These are phyloP conservation scores for Aphanomyces stellatus DNA, from an alignment of 352 stramenopile genomes.

Conservation along the genomic window DNA sequence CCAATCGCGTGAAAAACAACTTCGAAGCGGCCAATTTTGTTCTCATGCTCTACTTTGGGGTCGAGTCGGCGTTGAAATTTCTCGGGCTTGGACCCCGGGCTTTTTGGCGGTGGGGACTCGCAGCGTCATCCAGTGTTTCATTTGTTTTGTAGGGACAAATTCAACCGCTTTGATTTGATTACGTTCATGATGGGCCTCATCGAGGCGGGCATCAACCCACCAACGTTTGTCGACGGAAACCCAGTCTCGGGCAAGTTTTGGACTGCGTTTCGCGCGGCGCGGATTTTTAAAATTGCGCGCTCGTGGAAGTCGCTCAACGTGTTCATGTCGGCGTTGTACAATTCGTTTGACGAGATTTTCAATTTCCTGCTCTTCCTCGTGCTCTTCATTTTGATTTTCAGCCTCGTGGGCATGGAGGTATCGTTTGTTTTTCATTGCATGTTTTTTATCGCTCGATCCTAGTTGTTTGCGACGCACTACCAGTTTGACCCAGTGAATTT, in stretches of 20 bases:
- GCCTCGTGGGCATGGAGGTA: conserved; percentile 37
- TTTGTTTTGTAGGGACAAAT: conserved; percentile 33
- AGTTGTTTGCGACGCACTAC: conserved; percentile 93
- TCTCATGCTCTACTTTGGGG: conserved; percentile 61
- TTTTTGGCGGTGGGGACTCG: conserved; percentile 33
- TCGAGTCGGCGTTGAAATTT: conserved; percentile 78
- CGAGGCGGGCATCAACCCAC: conserved; percentile 53
- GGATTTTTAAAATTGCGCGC: conserved; percentile 93
- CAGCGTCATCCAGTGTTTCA: not conserved
- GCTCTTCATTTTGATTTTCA: conserved; percentile 94
- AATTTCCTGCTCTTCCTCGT: conserved; percentile 93
- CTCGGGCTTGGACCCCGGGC: conserved; percentile 58
- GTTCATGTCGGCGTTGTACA: conserved; percentile 82
- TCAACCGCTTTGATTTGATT: conserved; percentile 82
- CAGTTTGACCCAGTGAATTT: conserved; percentile 64
- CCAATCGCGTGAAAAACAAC: conserved; percentile 32
- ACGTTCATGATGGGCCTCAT: conserved; percentile 73
- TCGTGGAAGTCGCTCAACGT: conserved; percentile 88
- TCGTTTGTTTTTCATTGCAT: not conserved
- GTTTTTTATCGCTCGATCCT: too few relatives aligned
- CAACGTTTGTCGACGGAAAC: conserved; percentile 50
- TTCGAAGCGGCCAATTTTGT: conserved; percentile 74
- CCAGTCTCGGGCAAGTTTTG: conserved; percentile 74
- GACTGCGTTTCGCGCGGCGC: conserved; percentile 84
- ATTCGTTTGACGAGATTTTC: conserved; percentile 84